Base-by-base conservation (phyloP, 371 early-diverging fungal genomes). In the Apophysomyces ossiformis region DNA sequence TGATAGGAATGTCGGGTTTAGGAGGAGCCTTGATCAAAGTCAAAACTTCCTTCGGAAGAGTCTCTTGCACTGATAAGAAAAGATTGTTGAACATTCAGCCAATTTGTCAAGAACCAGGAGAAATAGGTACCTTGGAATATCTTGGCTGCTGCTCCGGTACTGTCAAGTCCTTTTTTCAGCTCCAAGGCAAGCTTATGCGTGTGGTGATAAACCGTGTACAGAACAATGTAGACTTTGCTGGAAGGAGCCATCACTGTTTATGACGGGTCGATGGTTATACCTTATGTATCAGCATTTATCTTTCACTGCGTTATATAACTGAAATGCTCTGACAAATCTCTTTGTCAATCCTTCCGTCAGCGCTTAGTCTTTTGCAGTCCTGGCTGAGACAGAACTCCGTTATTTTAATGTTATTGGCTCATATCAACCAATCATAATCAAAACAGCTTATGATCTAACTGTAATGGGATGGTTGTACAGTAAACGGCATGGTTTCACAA, bases 1-100 rank as follows among this genome's bases (percentile, higher is more conserved):
- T 77, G 46, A 81, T 75, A 21, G 92, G 89, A 16, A 87, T 60
- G 41, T 76, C 69, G 36, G 70, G 69, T 65, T 79, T 82, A 9
- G 76, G 68, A 21, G 81, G 61, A 13, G 64, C 64, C 9, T 56
- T 56, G 7, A 63, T 54, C 39, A 39, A 18, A 13, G 36, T 57
- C 21, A 63, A 26, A 43, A 63, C 38, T 5, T 50, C 54, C 38
- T 50, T 15, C 8, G 64, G 57, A 18, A 63, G 43, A 4, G 64
- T 63, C 37, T 63, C 64, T 57, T 63, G 64, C 8, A 63, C 64
- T 63, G n/a, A 50, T 1, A 21, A 21, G 26, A 21, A 9, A 18
- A 50, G 32, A 26, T 26, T 26, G 2, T 26, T 26, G 32, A 26
- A 2, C 32, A 3, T 16, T 50, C 18, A 50, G 54, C 11, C 32